Evolutionary conservation across 2,329 filamentous ascomycete genomes (phyloP).

Genomic region (Verticillium alfalfae): DNA sequence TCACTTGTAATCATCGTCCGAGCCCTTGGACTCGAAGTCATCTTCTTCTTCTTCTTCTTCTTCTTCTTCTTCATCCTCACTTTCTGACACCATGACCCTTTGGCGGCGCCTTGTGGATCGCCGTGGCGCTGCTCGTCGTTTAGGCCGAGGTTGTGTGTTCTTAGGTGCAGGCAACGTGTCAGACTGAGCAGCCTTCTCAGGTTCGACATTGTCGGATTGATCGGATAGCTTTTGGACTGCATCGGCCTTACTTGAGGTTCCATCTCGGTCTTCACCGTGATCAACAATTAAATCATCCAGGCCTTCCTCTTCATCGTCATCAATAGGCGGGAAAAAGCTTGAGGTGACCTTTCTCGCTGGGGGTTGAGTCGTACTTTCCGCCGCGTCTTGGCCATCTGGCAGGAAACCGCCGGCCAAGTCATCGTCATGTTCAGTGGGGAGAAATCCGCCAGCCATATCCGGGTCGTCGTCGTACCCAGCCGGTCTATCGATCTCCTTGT

Average conservation of each 20-base stretch:
- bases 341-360: slow-evolving; percentile 28
- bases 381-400: slow-evolving; percentile 49
- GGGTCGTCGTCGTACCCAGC: background rate
- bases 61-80: slow-evolving; percentile 5
- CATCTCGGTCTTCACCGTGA: slow-evolving; percentile 10
- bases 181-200: background rate
- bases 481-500: background rate
- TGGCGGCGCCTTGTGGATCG: slow-evolving; percentile 5
- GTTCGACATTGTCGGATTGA: background rate
- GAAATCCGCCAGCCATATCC: background rate
- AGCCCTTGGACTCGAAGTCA: background rate
- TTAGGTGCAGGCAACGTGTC: slow-evolving; percentile 2
- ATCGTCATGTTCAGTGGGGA: slow-evolving; percentile 27
- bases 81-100: slow-evolving; percentile 4
- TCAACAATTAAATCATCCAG: slow-evolving; percentile 28
- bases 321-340: slow-evolving; percentile 41
- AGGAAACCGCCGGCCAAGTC: slow-evolving; percentile 58
- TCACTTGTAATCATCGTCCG: slow-evolving; percentile 5
- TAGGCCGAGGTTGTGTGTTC: slow-evolving; percentile 6
- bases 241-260: background rate
- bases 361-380: slow-evolving; percentile 21
- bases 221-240: background rate
- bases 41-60: background rate
- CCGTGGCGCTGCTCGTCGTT: slow-evolving; percentile 1
- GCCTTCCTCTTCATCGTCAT: slow-evolving; percentile 33